Conservation (phyloP, 164 flowering plant genomes). For the Cinnamomum chago region DNA sequence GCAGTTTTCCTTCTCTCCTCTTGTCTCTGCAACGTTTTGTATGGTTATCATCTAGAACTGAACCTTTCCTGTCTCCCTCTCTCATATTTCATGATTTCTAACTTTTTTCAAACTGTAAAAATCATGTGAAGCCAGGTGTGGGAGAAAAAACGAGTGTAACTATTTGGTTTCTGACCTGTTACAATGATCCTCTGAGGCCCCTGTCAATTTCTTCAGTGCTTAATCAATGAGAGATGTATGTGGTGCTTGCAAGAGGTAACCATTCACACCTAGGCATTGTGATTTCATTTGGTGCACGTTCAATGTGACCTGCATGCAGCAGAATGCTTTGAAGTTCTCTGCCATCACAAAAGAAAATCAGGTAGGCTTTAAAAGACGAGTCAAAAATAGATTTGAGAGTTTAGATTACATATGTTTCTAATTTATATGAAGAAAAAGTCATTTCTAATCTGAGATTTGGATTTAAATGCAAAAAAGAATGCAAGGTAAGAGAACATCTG, state of each 20-base stretch:
- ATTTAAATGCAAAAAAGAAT: too few species aligned
- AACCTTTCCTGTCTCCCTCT: conserved; percentile 34
- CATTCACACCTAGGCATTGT: background rate
- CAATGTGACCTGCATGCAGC: background rate
- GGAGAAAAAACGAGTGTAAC: background rate
- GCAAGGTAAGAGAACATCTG: too few species aligned
- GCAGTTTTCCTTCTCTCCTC: conserved; percentile 30
- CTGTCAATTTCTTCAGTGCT: background rate
- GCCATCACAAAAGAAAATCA: too few species aligned
- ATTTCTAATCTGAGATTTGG: too few species aligned
- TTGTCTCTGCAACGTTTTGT: conserved; percentile 30
- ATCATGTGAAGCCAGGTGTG: background rate
- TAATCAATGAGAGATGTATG: too few species aligned
- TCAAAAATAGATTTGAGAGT: too few species aligned
- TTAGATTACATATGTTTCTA: too few species aligned
- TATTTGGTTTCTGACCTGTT: background rate
- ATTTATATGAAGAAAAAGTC: too few species aligned
- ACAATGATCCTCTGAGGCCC: background rate
- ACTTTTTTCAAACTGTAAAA: background rate
- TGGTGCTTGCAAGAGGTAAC: too few species aligned
- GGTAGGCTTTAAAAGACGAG: too few species aligned
- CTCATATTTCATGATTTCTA: conserved; percentile 28
- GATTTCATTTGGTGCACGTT: background rate
- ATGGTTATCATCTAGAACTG: conserved; percentile 11
- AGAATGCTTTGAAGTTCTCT: too few species aligned